Base-by-base conservation (phyloP, 345 rosid genomes). In the Angophora floribunda region DNA sequence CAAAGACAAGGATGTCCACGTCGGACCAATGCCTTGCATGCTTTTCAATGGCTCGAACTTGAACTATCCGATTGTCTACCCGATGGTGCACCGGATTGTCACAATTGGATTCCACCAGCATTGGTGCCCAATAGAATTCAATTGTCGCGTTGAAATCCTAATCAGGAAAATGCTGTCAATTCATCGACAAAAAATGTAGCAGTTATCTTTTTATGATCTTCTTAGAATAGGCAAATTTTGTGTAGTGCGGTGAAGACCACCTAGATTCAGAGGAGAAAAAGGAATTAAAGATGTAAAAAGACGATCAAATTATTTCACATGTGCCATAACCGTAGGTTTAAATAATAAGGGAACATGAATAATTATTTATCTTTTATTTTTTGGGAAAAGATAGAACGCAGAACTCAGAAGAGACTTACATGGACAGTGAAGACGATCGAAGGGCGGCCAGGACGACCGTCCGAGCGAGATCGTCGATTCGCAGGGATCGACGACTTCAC, bases 51-150 rank as follows among this genome's bases (percentile, higher is more conserved):
- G 97, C 94, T 87, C 94, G 95, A 19, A 96, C 93, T 90, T 93
- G 92, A 41, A 95, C 97, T 53, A 94, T 93, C 51, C 97, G 92
- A 22, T 98, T 93, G 28, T 94, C 93, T 22, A 96, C 87, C 32
- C 95, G 92, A 88, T 96, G 99, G 93, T 91, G 92, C 12, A 93
- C 90, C 5, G 99, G 99, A 63, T 97, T 95, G 67, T 98, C 99
- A 1, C 96, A 96, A 91, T 97, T 97, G 13, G 99, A 96, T 92
- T 97, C 99, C 53, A 98, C 99, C 65, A 98, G 89, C 90, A 98
- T 91, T 13, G 99, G 99, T 3, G 97, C 96, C 99, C 99, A 97
- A 85, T 95, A 98, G 89, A 94, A 98, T 88, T 98, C 99, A 44
- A 98, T 93, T 8, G 97, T 92, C 3, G 96, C 97, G 88, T 98